These are phyloP conservation scores for Saprolegnia parasitica DNA, from an alignment of 352 stramenopile species.

Conservation along the genomic window DNA sequence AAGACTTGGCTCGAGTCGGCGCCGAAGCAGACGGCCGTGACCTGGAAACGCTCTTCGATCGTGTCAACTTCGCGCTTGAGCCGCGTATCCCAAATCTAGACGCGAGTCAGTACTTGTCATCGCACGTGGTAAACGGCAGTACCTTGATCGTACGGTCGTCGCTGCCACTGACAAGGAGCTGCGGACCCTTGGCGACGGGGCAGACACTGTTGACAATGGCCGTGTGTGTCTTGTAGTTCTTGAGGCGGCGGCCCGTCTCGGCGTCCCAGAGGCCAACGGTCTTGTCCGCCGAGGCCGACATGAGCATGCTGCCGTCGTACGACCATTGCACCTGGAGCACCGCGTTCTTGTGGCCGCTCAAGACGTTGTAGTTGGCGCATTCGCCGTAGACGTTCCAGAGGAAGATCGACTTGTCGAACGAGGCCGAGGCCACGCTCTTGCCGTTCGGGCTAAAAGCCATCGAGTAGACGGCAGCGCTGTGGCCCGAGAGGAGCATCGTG, in stretches of 20 bases:
- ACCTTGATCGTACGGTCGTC: conserved; percentile 84
- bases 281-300: conserved; percentile 91
- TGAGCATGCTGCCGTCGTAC: conserved; percentile 79
- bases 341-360: conserved; percentile 94
- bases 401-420: conserved; percentile 72
- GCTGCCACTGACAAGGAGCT: conserved; percentile 81
- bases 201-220: conserved; percentile 90
- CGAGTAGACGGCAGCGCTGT: conserved; percentile 69
- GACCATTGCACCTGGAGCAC: conserved; percentile 91
- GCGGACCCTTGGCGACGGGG: conserved; percentile 72
- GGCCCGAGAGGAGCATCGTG: conserved; percentile 76
- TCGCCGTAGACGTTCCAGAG: conserved; percentile 89
- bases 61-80: conserved; percentile 71
- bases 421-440: conserved; percentile 60
- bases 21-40: conserved; percentile 87
- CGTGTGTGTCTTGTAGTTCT: conserved; percentile 80
- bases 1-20: conserved; percentile 86
- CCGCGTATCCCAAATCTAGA: conserved; percentile 82
- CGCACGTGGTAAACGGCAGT: neutral
- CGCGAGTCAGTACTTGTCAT: neutral
- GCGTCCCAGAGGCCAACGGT: conserved; percentile 84
- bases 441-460: conserved; percentile 76
- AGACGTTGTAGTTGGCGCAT: conserved; percentile 91
- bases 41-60: conserved; percentile 84
- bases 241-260: conserved; percentile 74